Base-by-base conservation (phyloP, 2,329 filamentous ascomycete genomes). In the Tolypocladium nubicola region DNA sequence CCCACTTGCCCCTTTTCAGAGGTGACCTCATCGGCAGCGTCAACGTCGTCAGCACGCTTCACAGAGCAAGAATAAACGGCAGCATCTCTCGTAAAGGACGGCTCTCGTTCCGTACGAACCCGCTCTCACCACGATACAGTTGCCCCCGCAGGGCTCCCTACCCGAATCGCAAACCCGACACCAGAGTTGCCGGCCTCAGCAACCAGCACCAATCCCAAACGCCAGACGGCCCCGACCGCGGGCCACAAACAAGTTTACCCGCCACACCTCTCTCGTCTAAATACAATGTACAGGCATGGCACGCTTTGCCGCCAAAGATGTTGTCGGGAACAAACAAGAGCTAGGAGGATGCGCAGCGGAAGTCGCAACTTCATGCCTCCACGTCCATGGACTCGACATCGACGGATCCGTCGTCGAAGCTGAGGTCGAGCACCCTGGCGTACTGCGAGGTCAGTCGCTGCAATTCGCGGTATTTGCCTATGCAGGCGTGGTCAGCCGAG, bases 391-490 rank as follows among this genome's bases (percentile, higher is more conserved):
- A 68, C 56, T 74, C 75, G 21, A 73, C 74, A 19, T 76, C 75
- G 14, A 70, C 65, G 13, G 73, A 70, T 19, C 76, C 75, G 23
- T 76, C 75, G 52, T 78, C 76, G 7, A 76, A 63, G 8, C 77
- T 79, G 41, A 89, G 76, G 57, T 87, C 88, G 26, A 95, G 76
- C n/a, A 91, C 76, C 61, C 89, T 85, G 14, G 93, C 93, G 70
- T 97, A 97, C 61, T 95, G 93, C 33, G 97, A 89, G n/a, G 90
- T 96, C 47, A 97, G 82, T 33, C 94, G 83, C 71, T 99, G 94
- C 37, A 99, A 78, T 68, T 97, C 95, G 57, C 94, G 86, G 73
- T 94, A 93, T 85, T 97, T 97, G 59, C 90, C 91, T 96, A 64
- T 26, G 40, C 23, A 41, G 30, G 11, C 19, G 30, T 40, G n/a